Percentiles rank a stretch among this genome's conserved stretches.
phyloP scores from a whole-genome alignment of 1,139 yeast genomes.

The Suhomyces coccinellae region DNA sequence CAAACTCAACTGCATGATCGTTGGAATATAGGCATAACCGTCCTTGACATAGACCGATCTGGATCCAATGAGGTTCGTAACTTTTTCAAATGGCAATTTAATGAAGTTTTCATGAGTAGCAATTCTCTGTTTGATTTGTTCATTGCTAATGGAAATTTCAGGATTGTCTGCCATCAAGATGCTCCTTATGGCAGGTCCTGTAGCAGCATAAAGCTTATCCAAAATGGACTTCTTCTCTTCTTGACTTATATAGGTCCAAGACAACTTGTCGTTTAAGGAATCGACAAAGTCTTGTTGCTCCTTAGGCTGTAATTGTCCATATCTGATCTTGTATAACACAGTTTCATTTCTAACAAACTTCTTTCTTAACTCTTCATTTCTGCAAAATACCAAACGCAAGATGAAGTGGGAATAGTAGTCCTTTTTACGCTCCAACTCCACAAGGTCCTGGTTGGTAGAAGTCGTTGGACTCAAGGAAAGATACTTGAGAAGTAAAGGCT shows the following conservation, averaged over 20 bases:
- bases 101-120: conserved; percentile 59
- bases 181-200: conserved; percentile 37
- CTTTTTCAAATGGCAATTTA: conserved; percentile 85
- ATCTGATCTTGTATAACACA: conserved; percentile 71
- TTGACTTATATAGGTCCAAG: conserved; percentile 68
- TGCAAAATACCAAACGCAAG: conserved; percentile 82
- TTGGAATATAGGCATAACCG: conserved; percentile 86
- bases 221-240: conserved; percentile 59
- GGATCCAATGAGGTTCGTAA: conserved; percentile 68
- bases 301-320: conserved; percentile 57
- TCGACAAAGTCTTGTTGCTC: conserved; percentile 75
- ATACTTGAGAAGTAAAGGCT: conserved; percentile 62
- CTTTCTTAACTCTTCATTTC: conserved; percentile 80
- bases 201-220: conserved; percentile 56
- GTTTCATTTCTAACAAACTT: conserved; percentile 80
- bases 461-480: conserved; percentile 58
- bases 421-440: conserved; percentile 63
- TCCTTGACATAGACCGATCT: conserved; percentile 64
- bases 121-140: conserved; percentile 46
- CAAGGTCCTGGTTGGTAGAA: conserved; percentile 32
- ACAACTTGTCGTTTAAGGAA: conserved; percentile 50
- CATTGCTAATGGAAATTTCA: conserved; percentile 33
- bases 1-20: conserved; percentile 71
- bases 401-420: conserved; percentile 93
- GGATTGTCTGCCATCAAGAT: conserved; percentile 32